These are phyloP conservation scores for Asterella californica DNA, from an alignment of 225 moss, liverwort and hornwort genomes.

Conservation along the genomic window DNA sequence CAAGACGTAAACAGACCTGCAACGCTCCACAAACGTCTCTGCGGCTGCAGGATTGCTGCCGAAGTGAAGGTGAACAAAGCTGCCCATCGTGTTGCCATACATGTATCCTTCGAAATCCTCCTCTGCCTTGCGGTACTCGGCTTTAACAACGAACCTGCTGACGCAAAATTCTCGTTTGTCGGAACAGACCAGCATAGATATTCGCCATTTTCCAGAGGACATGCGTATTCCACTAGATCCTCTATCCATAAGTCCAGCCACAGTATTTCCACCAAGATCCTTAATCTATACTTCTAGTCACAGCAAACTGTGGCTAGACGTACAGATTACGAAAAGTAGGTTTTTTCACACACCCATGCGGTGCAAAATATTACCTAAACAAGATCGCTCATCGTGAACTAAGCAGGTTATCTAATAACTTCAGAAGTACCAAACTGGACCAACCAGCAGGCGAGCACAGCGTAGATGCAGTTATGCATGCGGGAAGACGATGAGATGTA, in stretches of 20 bases:
- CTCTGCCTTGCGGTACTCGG: constrained; percentile 44
- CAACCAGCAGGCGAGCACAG: not conserved
- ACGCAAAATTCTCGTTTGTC: not conserved
- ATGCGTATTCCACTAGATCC: not conserved
- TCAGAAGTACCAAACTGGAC: not conserved
- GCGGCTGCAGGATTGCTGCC: constrained; percentile 63
- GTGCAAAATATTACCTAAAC: not conserved
- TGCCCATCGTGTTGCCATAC: constrained; percentile 64
- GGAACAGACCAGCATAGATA: not conserved
- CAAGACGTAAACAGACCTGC: constrained; percentile 53
- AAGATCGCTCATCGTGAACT: not conserved
- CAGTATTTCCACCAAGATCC: too few relatives aligned
- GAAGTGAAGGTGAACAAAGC: constrained; percentile 65
- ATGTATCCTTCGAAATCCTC: constrained; percentile 69
- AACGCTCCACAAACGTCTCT: constrained; percentile 58
- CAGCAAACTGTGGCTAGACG: too few relatives aligned
- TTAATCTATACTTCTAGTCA: too few relatives aligned
- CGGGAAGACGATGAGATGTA: constrained; percentile 10
- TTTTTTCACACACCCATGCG: not conserved
- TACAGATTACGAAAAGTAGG: not conserved
- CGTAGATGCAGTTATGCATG: not conserved
- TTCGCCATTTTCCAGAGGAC: not conserved
- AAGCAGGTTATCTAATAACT: not conserved
- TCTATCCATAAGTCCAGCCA: too few relatives aligned
- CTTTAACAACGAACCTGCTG: constrained; percentile 49